Evolutionary conservation across 805 yeast genomes (phyloP), one percentile per base, ranked within the genome.

Genomic region (Candida ficus): DNA sequence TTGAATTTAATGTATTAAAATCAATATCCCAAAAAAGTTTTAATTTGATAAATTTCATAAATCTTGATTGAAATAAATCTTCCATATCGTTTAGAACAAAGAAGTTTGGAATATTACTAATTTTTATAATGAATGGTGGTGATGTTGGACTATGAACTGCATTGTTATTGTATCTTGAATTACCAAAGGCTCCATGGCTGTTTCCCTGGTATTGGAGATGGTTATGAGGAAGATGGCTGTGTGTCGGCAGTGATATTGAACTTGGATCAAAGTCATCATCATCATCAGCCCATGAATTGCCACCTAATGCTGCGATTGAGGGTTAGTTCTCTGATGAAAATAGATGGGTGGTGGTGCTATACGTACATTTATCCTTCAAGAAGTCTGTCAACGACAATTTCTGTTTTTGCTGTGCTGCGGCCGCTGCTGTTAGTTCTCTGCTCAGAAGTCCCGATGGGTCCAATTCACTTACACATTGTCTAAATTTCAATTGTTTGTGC

Each of bases 121-220:
- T 67, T 54, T 81, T 83, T 33, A 76, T 75, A 42, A 82, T 81
- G 55, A 68, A 82, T 2, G 90, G 90, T 1, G 85, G 83, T 0
- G 47, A 35, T 22, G 35, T 29, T 13, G 46, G 39, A 16, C 39
- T 40, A 14, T 21, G 28, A 29, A 7, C 16, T 14, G 18, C 27
- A 5, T 37, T 37, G n/a, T 22, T 37, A 14, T 22, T n/a, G n/a
- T n/a, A 32, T 19, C 38, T 22, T 18, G 26, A 22, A 27, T 8
- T 22, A 16, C n/a, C 29, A 13, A 38, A 44, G 7, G 14, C 37
- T 4, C 28, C n/a, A 14, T 40, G 29, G 3, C 41, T 34, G 33
- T 43, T 43, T 19, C 44, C 37, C 21, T 39, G 35, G 27, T 47
- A 42, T 4, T 26, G 29, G 1, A 38, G 31, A n/a, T 29, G 30